phyloP scores from a whole-genome alignment of 2,329 filamentous ascomycete species.

The Elsinoe necatrix region DNA sequence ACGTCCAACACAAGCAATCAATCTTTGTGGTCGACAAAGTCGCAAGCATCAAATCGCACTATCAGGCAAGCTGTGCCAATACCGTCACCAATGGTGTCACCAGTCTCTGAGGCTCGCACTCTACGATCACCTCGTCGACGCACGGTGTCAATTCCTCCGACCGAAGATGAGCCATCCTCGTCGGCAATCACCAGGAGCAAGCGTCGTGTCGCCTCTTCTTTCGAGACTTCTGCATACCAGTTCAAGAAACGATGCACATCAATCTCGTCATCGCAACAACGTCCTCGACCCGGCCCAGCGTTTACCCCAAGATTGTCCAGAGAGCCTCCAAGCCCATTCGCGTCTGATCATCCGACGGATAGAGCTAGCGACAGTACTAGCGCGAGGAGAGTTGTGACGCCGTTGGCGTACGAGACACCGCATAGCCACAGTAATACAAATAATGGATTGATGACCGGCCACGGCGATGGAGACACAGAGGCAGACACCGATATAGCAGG shows the following conservation, averaged over 20 bases:
- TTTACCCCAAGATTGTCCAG: slow-evolving; percentile 37
- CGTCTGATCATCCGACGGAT: slow-evolving; percentile 25
- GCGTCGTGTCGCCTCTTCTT: slow-evolving; percentile 27
- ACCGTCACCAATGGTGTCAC: slow-evolving; percentile 24
- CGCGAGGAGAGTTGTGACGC: slow-evolving; percentile 30
- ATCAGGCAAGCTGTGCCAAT: slow-evolving; percentile 25
- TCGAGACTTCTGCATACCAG: slow-evolving; percentile 26
- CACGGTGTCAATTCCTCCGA: slow-evolving; percentile 25
- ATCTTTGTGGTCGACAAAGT: slow-evolving; percentile 30
- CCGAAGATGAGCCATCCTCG: slow-evolving; percentile 17
- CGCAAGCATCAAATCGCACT: slow-evolving; percentile 23
- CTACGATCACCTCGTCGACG: slow-evolving; percentile 16
- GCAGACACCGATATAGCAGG: slow-evolving; percentile 22
- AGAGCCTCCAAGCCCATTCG: slow-evolving; percentile 38
- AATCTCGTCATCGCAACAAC: slow-evolving; percentile 43
- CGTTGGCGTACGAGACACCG: slow-evolving; percentile 66
- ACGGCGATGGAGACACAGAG: slow-evolving; percentile 29
- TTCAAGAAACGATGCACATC: slow-evolving; percentile 46
- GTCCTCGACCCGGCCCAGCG: slow-evolving; percentile 26
- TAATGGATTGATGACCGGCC: slow-evolving; percentile 27
- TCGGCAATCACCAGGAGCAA: slow-evolving; percentile 20
- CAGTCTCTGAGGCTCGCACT: slow-evolving; percentile 26
- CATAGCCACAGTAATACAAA: slow-evolving; percentile 41
- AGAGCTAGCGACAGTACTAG: slow-evolving; percentile 30
- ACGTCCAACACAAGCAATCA: slow-evolving; percentile 30